phyloP scores from a whole-genome alignment of 257 asterid species.

The Solanum ossicruentum region DNA sequence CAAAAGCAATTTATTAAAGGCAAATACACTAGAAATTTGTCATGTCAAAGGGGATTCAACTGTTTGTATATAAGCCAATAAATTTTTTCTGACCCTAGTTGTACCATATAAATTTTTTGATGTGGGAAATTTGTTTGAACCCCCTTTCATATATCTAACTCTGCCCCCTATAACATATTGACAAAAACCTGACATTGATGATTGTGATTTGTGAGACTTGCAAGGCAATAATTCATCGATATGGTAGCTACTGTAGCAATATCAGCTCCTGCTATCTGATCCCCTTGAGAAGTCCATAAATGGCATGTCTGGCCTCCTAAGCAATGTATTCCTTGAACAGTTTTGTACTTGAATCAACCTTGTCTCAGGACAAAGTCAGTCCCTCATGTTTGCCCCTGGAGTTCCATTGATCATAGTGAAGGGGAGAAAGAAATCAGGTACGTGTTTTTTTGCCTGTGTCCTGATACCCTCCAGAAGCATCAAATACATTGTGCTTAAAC shows the following conservation, averaged over 20 bases:
- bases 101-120: background rate
- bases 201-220: background rate
- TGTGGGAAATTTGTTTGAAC: background rate
- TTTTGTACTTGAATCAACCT: background rate
- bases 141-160: background rate
- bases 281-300: background rate
- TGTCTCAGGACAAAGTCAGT: background rate
- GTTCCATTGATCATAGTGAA: background rate
- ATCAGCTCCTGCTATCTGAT: background rate
- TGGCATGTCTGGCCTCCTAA: background rate
- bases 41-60: background rate
- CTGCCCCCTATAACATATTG: background rate
- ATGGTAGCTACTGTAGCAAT: background rate
- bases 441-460: background rate
- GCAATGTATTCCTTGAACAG: background rate
- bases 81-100: background rate
- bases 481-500: background rate
- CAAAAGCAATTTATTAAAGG: background rate
- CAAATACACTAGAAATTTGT: background rate
- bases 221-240: background rate
- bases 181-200: background rate
- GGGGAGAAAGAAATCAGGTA: background rate
- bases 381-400: background rate
- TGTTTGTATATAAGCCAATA: background rate
- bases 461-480: background rate